Conservation (phyloP, 208 protist genomes). For the Strigomonas culicis region DNA sequence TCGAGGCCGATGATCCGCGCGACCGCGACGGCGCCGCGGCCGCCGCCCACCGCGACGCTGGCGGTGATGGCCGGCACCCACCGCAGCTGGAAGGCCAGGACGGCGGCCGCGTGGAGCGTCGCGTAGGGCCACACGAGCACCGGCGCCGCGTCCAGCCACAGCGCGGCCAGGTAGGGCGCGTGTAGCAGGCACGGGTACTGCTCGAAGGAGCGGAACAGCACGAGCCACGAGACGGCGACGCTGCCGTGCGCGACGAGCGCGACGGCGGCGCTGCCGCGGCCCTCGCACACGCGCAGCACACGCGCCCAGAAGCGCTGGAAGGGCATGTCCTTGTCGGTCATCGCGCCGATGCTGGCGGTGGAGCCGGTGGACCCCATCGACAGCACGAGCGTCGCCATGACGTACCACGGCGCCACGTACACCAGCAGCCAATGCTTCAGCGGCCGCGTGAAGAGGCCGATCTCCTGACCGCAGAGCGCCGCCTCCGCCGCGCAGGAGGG, state of each 20-base stretch:
- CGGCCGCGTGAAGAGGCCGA: neutral
- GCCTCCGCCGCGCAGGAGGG: constrained; percentile 1
- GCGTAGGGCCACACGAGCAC: constrained; percentile 6
- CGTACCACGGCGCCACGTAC: constrained; percentile 1
- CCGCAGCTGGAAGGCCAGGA: constrained; percentile 10
- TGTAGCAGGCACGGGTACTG: constrained; percentile 1
- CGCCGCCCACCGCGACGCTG: neutral
- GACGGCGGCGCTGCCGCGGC: neutral
- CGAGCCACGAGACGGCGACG: constrained; percentile 2
- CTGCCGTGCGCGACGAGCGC: neutral
- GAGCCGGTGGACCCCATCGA: neutral
- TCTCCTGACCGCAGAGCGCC: constrained; percentile 2
- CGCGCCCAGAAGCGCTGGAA: neutral
- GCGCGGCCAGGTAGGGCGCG: constrained; percentile 1
- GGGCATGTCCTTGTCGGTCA: neutral
- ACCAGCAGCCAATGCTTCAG: neutral
- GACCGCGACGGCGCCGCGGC: neutral
- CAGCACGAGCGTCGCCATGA: constrained; percentile 2
- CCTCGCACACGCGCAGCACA: neutral
- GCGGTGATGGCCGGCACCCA: constrained; percentile 15
- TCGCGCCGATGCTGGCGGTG: neutral
- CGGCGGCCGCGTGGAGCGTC: constrained; percentile 4
- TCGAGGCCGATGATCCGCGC: constrained; percentile 6
- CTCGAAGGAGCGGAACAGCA: constrained; percentile 1
- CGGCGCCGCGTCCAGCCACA: constrained; percentile 9